Conservation (phyloP, 176 grass and related monocot genomes). For the Aegilops speltoides region DNA sequence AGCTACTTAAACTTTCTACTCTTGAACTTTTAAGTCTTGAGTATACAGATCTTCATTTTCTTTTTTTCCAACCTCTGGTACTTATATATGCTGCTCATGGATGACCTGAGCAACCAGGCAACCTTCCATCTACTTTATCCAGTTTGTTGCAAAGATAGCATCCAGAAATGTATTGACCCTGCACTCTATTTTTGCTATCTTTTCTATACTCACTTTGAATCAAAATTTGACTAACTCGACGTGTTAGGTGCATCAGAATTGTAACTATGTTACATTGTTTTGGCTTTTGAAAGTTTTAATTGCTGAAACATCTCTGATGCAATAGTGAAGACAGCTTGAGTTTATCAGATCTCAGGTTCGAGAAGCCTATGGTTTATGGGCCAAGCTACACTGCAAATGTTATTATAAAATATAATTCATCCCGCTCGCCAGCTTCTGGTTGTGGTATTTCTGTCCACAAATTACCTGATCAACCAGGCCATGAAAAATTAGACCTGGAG, state of each 20-base stretch:
- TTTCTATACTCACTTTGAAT: not conserved
- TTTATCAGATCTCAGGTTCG: constrained; percentile 72
- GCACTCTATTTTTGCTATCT: not conserved
- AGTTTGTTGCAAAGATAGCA: not conserved
- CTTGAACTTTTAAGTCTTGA: not conserved
- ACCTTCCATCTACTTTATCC: not conserved
- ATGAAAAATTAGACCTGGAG: constrained; percentile 49
- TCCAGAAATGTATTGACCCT: not conserved
- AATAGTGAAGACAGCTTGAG: constrained; percentile 59
- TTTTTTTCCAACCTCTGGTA: not conserved
- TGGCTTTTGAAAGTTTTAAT: constrained; percentile 41
- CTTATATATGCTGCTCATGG: not conserved
- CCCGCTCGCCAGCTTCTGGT: constrained; percentile 29
- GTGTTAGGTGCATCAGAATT: constrained; percentile 32
- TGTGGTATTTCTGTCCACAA: constrained; percentile 53
- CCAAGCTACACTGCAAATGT: constrained; percentile 53
- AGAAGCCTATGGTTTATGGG: constrained; percentile 75
- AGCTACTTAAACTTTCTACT: not conserved
- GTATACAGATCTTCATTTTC: not conserved
- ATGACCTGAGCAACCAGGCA: constrained; percentile 4
- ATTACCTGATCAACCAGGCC: constrained; percentile 59
- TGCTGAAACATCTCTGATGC: constrained; percentile 66
- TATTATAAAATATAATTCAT: constrained; percentile 20
- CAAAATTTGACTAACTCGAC: not conserved
- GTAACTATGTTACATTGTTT: constrained; percentile 54